A percentile compares a stretch with the other conserved stretches of the same genome.
Conservation (phyloP, 202 grass and related monocot genomes). For the Dendrocalamus latiflorus region DNA sequence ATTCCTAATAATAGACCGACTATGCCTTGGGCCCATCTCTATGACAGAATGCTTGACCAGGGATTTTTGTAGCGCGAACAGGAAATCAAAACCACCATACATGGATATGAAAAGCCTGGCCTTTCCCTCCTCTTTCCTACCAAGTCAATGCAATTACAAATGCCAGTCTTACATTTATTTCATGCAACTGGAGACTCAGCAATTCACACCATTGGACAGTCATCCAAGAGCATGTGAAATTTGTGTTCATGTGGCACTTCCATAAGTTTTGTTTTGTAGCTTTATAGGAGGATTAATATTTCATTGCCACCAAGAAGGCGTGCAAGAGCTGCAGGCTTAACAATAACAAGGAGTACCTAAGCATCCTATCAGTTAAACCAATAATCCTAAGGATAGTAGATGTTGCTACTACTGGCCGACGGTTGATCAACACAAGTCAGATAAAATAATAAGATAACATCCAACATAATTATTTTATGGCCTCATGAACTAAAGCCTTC, state of each 20-base stretch:
- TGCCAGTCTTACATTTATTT: background rate
- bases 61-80: background rate
- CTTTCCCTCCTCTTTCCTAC: background rate
- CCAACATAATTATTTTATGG: background rate
- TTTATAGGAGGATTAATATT: background rate
- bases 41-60: background rate
- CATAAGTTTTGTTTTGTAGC: background rate
- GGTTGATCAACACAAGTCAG: background rate
- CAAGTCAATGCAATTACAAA: background rate
- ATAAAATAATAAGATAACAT: background rate
- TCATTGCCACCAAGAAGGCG: background rate
- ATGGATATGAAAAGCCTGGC: background rate
- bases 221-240: background rate
- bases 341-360: background rate
- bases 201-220: background rate
- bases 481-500: background rate
- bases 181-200: background rate
- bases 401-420: background rate
- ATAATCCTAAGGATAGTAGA: background rate
- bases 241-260: background rate
- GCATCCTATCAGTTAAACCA: background rate
- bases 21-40: no score
- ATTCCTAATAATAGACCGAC: no score
- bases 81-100: background rate
- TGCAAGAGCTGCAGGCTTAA: background rate